Evolutionary conservation across 2,329 filamentous ascomycete species (phyloP).

Genomic region (Ceratocystis smalleyi): DNA sequence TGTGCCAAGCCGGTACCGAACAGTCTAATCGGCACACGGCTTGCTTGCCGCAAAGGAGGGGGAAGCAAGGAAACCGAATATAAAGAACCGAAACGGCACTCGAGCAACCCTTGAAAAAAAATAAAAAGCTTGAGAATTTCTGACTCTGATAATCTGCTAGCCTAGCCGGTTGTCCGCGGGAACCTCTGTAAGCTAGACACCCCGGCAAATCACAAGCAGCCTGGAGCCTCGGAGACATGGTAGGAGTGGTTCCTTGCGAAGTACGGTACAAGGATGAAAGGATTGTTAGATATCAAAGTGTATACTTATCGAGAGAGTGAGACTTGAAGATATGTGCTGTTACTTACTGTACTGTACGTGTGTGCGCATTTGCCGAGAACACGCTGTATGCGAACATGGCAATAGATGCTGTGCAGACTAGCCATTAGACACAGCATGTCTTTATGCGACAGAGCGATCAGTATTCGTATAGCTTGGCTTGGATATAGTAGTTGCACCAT

Average conservation of each 20-base stretch:
- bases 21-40: background rate
- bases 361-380: no score
- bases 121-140: background rate
- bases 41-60: background rate
- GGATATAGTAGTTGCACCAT: background rate
- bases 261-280: background rate
- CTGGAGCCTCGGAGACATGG: conserved; percentile 1
- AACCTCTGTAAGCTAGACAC: background rate
- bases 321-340: background rate
- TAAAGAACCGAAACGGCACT: background rate
- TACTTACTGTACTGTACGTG: no score
- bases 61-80: background rate
- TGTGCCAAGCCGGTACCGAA: background rate
- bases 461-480: background rate
- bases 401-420: background rate
- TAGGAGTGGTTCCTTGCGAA: background rate
- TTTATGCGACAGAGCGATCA: background rate
- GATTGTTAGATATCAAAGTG: background rate
- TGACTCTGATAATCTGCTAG: background rate
- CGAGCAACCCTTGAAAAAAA: background rate
- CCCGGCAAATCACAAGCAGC: background rate
- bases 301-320: no score
- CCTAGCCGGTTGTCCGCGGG: background rate
- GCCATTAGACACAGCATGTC: background rate
- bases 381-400: background rate